These are phyloP conservation scores for Porodaedalea pini DNA, from an alignment of 1,284 basidiomycete genomes.

Conservation along the genomic window DNA sequence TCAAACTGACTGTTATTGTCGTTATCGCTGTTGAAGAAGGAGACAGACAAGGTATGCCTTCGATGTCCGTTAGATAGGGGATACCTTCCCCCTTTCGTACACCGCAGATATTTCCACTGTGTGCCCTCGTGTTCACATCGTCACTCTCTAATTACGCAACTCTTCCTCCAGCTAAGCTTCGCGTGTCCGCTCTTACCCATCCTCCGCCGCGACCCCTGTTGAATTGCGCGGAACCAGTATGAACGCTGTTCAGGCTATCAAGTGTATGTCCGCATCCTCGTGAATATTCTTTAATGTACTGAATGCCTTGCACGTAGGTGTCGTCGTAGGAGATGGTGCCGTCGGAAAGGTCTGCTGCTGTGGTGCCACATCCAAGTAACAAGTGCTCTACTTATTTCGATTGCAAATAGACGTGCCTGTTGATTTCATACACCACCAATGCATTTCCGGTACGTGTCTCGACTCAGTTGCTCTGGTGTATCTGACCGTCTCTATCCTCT, in stretches of 20 bases:
- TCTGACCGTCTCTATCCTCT: slow-evolving; percentile 19
- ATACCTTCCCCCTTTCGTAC: neutral
- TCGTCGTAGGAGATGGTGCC: slow-evolving; percentile 99
- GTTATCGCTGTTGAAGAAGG: neutral
- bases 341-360: slow-evolving; percentile 84
- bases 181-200: neutral
- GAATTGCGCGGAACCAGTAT: slow-evolving; percentile 13
- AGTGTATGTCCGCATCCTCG: slow-evolving; percentile 44
- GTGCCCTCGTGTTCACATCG: slow-evolving; percentile 1
- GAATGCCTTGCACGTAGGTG: slow-evolving; percentile 55
- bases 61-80: neutral
- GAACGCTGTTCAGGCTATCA: slow-evolving; percentile 70
- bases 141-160: slow-evolving; percentile 8
- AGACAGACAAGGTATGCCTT: neutral
- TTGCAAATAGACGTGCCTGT: slow-evolving; percentile 77
- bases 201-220: slow-evolving; percentile 1
- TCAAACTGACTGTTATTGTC: neutral
- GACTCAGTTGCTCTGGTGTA: slow-evolving; percentile 24
- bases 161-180: neutral
- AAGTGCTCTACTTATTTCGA: slow-evolving; percentile 19
- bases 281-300: slow-evolving; percentile 21
- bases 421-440: slow-evolving; percentile 97
- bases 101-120: slow-evolving; percentile 4
- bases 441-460: slow-evolving; percentile 76
- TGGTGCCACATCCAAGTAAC: slow-evolving; percentile 7